These are phyloP conservation scores for Volvox carteri DNA, from an alignment of 163 green algal genomes.

Conservation along the genomic window DNA sequence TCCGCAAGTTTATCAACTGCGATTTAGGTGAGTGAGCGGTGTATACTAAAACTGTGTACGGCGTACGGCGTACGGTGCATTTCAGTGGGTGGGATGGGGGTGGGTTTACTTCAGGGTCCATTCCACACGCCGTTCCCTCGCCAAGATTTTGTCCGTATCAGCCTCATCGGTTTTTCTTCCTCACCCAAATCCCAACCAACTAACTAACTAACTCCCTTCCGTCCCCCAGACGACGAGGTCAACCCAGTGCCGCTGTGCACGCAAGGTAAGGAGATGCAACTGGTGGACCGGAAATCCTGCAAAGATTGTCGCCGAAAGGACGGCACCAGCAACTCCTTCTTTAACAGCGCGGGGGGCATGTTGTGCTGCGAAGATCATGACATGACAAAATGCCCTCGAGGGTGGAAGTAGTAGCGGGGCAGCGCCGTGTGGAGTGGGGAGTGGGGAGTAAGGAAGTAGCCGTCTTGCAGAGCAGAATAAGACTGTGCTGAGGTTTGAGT, in stretches of 20 bases:
- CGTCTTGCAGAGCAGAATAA: no score
- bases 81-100: no score
- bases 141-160: no score
- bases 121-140: no score
- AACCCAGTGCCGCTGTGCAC: constrained; percentile 6
- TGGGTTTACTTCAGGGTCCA: no score
- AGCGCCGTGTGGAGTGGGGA: no score
- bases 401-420: neutral
- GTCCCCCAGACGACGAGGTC: constrained; percentile 1
- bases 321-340: neutral
- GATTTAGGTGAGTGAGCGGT: constrained; percentile 26
- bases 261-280: neutral
- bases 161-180: no score
- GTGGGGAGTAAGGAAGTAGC: no score
- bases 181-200: no score
- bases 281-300: constrained; percentile 5
- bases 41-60: neutral
- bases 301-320: constrained; percentile 1
- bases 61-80: neutral
- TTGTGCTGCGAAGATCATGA: constrained; percentile 18
- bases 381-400: neutral
- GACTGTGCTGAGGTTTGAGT: no score
- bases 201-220: no score
- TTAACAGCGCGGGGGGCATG: neutral
- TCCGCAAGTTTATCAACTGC: constrained; percentile 40